Percentiles rank a stretch among this genome's conserved stretches.
phyloP scores from a whole-genome alignment of 208 protist species.

The Crithidia brevicula region DNA sequence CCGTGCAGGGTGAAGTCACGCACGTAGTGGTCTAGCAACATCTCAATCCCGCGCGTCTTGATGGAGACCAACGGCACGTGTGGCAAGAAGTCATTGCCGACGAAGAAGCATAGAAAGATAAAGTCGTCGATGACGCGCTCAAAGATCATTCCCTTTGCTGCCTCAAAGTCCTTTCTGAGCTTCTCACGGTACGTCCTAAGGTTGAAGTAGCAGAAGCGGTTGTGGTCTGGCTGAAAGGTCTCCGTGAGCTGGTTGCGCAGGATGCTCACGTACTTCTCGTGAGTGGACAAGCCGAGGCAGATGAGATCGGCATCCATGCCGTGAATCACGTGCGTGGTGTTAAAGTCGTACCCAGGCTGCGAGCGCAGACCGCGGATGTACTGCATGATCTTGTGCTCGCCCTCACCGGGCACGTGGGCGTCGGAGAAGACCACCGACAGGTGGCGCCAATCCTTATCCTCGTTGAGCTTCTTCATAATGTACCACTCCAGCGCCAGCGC shows the following conservation, averaged over 20 bases:
- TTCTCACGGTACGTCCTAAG: slow-evolving; percentile 71
- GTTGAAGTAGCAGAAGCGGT: slow-evolving; percentile 91
- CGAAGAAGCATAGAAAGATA: slow-evolving; percentile 99
- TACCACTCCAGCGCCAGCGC: slow-evolving; percentile 93
- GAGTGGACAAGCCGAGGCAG: slow-evolving; percentile 98
- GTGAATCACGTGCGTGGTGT: slow-evolving; percentile 98
- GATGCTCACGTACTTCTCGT: slow-evolving; percentile 98
- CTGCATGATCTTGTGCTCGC: slow-evolving; percentile 96
- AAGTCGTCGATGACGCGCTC: slow-evolving; percentile 99
- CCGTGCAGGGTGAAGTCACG: slow-evolving; percentile 64
- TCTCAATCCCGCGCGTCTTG: slow-evolving; percentile 96
- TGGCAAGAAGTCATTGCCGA: slow-evolving; percentile 99
- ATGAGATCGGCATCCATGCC: slow-evolving; percentile 99
- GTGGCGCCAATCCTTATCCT: slow-evolving; percentile 92
- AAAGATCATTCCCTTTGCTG: slow-evolving; percentile 88
- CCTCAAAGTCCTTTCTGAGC: slow-evolving; percentile 82
- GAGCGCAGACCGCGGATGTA: slow-evolving; percentile 90
- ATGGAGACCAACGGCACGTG: slow-evolving; percentile 98
- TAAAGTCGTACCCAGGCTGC: slow-evolving; percentile 96
- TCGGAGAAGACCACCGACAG: slow-evolving; percentile 97
- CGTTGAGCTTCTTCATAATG: slow-evolving; percentile 94
- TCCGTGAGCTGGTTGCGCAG: slow-evolving; percentile 97
- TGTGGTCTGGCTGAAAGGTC: slow-evolving; percentile 78
- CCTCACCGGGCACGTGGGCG: slow-evolving; percentile 97
- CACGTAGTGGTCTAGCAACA: slow-evolving; percentile 92